These are phyloP conservation scores for Fusarium lyarnte DNA, from an alignment of 2,329 filamentous ascomycete genomes.

Conservation along the genomic window DNA sequence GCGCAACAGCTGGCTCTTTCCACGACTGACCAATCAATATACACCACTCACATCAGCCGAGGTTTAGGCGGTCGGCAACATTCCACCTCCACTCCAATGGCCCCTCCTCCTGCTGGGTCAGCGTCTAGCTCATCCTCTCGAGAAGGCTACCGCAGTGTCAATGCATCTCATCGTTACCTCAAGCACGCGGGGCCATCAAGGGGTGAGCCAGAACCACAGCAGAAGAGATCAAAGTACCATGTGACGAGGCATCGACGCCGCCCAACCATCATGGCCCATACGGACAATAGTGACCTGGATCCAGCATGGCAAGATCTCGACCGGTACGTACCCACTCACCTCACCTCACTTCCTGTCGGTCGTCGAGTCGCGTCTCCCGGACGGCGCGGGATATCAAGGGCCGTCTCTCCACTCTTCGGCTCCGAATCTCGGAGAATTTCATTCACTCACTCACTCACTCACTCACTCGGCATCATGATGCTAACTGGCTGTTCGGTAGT, in stretches of 20 bases:
- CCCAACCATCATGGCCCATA: conserved; percentile 50
- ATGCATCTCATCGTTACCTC: conserved; percentile 47
- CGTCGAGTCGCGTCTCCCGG: conserved; percentile 5
- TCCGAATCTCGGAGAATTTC: conserved; percentile 27
- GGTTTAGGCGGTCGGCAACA: conserved; percentile 38
- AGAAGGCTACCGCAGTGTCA: conserved; percentile 30
- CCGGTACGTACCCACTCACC: conserved; percentile 65
- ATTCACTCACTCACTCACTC: not conserved
- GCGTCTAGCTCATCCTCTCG: conserved; percentile 37
- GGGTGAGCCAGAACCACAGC: conserved; percentile 23
- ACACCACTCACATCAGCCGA: conserved; percentile 25
- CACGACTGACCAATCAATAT: conserved; percentile 31
- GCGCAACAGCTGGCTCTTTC: not conserved
- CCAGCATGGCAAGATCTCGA: conserved; percentile 80
- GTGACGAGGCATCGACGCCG: conserved; percentile 41
- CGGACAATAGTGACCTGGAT: conserved; percentile 55
- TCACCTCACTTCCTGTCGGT: not conserved
- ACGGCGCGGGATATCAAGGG: conserved; percentile 2
- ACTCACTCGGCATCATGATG: not conserved
- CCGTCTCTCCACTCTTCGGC: conserved; percentile 33
- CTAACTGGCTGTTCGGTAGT: conserved; percentile 54
- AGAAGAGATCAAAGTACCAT: conserved; percentile 39
- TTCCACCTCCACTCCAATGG: conserved; percentile 35
- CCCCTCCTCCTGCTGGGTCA: conserved; percentile 39
- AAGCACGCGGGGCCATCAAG: conserved; percentile 39